These are phyloP conservation scores for Paraglomus occultum DNA, from an alignment of 192 early-diverging fungal species.

Conservation along the genomic window DNA sequence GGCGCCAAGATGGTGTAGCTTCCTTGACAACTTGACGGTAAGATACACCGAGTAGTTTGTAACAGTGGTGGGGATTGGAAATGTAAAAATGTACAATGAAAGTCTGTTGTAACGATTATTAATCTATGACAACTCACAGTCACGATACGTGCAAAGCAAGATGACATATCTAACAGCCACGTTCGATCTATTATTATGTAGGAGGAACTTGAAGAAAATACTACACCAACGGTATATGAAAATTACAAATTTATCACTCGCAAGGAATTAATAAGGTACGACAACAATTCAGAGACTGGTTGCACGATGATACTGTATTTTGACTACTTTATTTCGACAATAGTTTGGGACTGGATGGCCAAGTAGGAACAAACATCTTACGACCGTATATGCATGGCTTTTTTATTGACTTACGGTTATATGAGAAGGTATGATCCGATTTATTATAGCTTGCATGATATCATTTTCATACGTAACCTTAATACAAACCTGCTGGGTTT, in stretches of 20 bases:
- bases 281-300: not conserved
- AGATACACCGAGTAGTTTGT: not conserved
- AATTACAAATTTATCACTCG: slow-evolving; percentile 98
- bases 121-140: too few species aligned
- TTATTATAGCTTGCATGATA: not conserved
- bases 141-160: too few species aligned
- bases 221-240: slow-evolving; percentile 83
- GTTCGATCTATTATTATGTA: not conserved
- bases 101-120: too few species aligned
- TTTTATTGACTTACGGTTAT: slow-evolving; percentile 94
- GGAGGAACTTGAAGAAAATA: slow-evolving; percentile 90
- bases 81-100: too few species aligned
- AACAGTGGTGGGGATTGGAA: too few species aligned
- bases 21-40: slow-evolving; percentile 91
- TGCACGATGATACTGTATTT: not conserved
- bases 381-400: slow-evolving; percentile 99
- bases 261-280: slow-evolving; percentile 71
- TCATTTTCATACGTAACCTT: slow-evolving; percentile 17
- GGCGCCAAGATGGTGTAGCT: slow-evolving; percentile 89
- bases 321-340: not conserved
- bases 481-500: not conserved
- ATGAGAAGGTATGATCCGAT: slow-evolving; percentile 65
- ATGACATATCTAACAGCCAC: too few species aligned
- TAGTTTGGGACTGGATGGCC: slow-evolving; percentile 84
- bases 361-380: slow-evolving; percentile 88